Percentiles rank a stretch among this genome's conserved stretches.
Conservation (phyloP, 129 eudicot genomes). For the Chrysanthemum lavandulifolium region DNA sequence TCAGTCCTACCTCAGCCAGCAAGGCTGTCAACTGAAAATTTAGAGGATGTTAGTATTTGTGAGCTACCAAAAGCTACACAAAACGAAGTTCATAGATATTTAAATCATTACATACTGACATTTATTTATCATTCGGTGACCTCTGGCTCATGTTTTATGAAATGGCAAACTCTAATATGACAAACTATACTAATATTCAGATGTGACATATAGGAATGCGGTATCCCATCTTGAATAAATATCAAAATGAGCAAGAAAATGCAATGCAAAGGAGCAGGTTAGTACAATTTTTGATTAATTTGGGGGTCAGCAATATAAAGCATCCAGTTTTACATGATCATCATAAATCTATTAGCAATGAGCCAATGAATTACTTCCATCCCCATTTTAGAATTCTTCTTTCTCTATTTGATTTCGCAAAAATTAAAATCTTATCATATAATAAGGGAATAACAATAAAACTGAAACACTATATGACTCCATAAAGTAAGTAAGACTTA, state of each 20-base stretch:
- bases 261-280: not conserved
- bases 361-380: no score
- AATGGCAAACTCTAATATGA: not conserved
- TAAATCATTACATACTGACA: not conserved
- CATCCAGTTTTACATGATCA: no score
- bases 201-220: not conserved
- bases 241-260: not conserved
- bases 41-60: constrained; percentile 7
- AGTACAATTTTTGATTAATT: no score
- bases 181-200: not conserved
- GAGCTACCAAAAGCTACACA: constrained; percentile 10
- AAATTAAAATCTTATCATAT: no score
- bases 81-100: not conserved
- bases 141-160: not conserved
- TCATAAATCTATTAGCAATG: no score
- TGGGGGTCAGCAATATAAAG: no score
- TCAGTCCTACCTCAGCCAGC: constrained; percentile 89
- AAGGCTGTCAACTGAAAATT: constrained; percentile 81
- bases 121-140: no score
- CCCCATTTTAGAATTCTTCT: no score
- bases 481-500: no score
- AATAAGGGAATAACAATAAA: no score
- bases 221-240: not conserved
- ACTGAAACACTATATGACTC: no score
- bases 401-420: no score